Conservation (phyloP, 2,329 filamentous ascomycete genomes). For the Trichoderma lentiforme region DNA sequence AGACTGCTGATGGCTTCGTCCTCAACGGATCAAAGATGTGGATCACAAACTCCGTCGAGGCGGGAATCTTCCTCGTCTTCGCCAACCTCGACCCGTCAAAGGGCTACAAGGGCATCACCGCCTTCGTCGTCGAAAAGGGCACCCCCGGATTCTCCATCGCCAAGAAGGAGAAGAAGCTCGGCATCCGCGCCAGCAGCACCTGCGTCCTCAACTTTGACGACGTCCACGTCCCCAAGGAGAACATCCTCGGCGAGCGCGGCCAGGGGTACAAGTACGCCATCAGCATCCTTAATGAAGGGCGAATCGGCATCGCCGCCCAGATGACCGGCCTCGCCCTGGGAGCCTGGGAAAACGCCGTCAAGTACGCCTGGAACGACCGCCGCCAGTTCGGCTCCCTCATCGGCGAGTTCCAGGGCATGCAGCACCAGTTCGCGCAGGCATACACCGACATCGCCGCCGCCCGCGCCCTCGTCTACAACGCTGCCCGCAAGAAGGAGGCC, state of each 20-base stretch:
- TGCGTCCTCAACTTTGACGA: conserved; percentile 98
- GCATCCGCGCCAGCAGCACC: conserved; percentile 91
- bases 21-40: conserved; percentile 97
- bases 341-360: conserved; percentile 88
- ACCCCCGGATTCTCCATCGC: conserved; percentile 88
- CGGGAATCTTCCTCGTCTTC: conserved; percentile 94
- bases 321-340: conserved; percentile 97
- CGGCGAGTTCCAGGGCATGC: conserved; percentile 98
- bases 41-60: conserved; percentile 97
- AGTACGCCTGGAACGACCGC: conserved; percentile 96
- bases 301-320: conserved; percentile 96
- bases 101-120: conserved; percentile 95
- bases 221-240: conserved; percentile 82
- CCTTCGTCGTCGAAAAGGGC: conserved; percentile 90
- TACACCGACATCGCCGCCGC: conserved; percentile 93
- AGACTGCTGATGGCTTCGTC: conserved; percentile 78
- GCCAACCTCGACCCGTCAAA: conserved; percentile 89
- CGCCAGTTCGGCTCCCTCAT: conserved; percentile 93
- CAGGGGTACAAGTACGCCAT: conserved; percentile 99
- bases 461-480: conserved; percentile 90
- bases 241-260: conserved; percentile 82
- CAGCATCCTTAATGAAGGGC: conserved; percentile 86
- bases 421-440: conserved; percentile 95
- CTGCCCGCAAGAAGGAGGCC: conserved; percentile 95
- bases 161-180: conserved; percentile 99